Base-by-base conservation (phyloP, 352 stramenopile species). In the Phytophthora hibernalis region DNA sequence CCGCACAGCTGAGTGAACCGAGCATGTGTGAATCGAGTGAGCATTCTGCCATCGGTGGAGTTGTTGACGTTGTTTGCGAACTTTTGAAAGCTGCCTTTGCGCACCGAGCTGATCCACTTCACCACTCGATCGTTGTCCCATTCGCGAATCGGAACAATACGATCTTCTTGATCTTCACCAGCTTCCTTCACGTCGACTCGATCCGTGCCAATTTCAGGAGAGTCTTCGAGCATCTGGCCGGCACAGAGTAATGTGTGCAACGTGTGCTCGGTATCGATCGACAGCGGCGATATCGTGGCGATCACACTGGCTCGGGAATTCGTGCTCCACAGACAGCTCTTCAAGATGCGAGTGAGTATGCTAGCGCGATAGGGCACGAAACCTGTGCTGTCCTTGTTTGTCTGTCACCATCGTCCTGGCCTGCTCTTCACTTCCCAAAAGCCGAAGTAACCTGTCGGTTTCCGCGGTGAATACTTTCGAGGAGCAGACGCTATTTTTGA, bases 261-360 rank as follows among this genome's bases (percentile, higher is more conserved):
- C 35, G 83, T 93, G 55, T 97, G 89, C 53, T 92, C 83, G 10
- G 83, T 92, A 68, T 95, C 85, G 12, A 85, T 73, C 0, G 70
- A 90, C 7, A 89, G 48, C 21, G 90, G 90, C 3, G 87, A 95
- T 42, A 95, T 85, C 24, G 83, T 92, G 3, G 90, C 88, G 47
- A 97, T 89, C 60, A 93, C 83, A 33, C 85, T 85, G 2, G 87
- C 88, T 3, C 77, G 72, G 22, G 82, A 83, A 51, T 83, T 79
- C 22, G 75, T 77, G 47, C 71, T 80, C 83, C 80, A 90, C 3
- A 93, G 58, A 28, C 83, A 94, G 54, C 74, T 71, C 56, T 92
- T 91, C 28, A 96, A 66, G 16, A 96, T 83, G 6, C 82, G 83
- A 2, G 89, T 96, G 18, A 96, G 70, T 30, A 82, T 83, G 47